phyloP scores from a whole-genome alignment of 1,139 yeast genomes.

The Candida sp. region DNA sequence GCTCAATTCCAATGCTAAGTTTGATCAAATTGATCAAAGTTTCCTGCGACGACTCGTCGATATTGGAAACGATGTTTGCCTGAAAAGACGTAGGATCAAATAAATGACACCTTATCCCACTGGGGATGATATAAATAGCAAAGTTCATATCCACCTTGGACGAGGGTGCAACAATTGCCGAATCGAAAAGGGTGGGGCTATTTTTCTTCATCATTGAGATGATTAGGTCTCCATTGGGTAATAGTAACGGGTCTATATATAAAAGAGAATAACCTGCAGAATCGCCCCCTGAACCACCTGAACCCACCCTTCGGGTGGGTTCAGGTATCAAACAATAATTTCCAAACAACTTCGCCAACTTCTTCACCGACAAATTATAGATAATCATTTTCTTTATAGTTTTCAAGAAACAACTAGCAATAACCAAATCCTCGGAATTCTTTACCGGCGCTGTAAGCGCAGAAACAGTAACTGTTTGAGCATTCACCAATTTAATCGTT shows the following conservation, averaged over 20 bases:
- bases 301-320: too few relatives aligned
- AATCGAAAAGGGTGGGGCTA: constrained; percentile 29
- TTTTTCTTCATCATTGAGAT: constrained; percentile 21
- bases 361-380: constrained; percentile 39
- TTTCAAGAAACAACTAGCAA: constrained; percentile 53
- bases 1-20: constrained; percentile 52
- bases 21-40: constrained; percentile 46
- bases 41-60: constrained; percentile 32
- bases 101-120: constrained; percentile 69
- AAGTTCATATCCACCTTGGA: constrained; percentile 23
- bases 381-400: constrained; percentile 57
- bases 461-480: constrained; percentile 28
- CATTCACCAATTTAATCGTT: constrained; percentile 24
- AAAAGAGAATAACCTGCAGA: constrained; percentile 18
- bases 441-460: constrained; percentile 14
- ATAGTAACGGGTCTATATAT: constrained; percentile 54
- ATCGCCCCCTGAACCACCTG: too few relatives aligned
- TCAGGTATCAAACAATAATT: constrained; percentile 45
- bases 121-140: constrained; percentile 67
- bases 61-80: constrained; percentile 9
- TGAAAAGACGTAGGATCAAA: constrained; percentile 23
- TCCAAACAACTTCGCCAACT: constrained; percentile 49
- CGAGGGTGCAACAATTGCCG: constrained; percentile 13
- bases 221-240: constrained; percentile 51
- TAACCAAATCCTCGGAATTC: constrained; percentile 37